phyloP scores from a whole-genome alignment of 2,329 filamentous ascomycete genomes.

The Alternaria sp. region DNA sequence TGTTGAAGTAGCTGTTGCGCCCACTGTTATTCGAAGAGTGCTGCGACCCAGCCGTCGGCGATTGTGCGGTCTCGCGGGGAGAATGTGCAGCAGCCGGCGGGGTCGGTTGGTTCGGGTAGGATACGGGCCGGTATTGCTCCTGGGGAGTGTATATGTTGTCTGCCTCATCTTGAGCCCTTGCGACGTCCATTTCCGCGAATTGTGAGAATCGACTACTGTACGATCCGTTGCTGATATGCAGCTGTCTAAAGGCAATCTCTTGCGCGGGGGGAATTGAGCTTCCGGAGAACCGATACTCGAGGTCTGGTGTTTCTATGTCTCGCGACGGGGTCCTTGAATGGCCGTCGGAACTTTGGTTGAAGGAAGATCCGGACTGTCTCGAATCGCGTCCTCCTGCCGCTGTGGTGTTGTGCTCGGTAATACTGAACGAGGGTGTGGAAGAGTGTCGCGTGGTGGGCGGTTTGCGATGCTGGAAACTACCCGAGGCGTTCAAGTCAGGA shows the following conservation, averaged over 20 bases:
- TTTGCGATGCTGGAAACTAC: conserved; percentile 38
- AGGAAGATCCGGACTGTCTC: conserved; percentile 46
- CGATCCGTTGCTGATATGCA: conserved; percentile 45
- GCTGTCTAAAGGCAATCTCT: conserved; percentile 47
- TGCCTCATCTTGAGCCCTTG: conserved; percentile 35
- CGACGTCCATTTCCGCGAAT: conserved; percentile 42
- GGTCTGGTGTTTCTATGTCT: conserved; percentile 48
- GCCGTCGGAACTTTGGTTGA: conserved; percentile 41
- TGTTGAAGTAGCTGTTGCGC: conserved; percentile 39
- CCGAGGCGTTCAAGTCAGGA: conserved; percentile 29
- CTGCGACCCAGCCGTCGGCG: conserved; percentile 40
- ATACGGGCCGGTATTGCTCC: conserved; percentile 31
- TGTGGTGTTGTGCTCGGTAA: conserved; percentile 43
- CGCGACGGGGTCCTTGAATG: conserved; percentile 49
- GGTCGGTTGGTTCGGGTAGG: conserved; percentile 33
- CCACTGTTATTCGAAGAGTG: conserved; percentile 43
- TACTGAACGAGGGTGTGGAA: conserved; percentile 45
- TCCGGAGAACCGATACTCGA: conserved; percentile 32
- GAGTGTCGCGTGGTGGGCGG: conserved; percentile 30
- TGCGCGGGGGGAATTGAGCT: conserved; percentile 39
- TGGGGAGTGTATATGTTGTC: conserved; percentile 33
- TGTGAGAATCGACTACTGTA: conserved; percentile 46
- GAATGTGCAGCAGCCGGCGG: conserved; percentile 35
- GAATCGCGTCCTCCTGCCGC: conserved; percentile 43
- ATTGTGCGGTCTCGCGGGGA: conserved; percentile 38